These are phyloP conservation scores for Thuidium tamariscinum DNA, from an alignment of 225 moss, liverwort and hornwort species.

Conservation along the genomic window DNA sequence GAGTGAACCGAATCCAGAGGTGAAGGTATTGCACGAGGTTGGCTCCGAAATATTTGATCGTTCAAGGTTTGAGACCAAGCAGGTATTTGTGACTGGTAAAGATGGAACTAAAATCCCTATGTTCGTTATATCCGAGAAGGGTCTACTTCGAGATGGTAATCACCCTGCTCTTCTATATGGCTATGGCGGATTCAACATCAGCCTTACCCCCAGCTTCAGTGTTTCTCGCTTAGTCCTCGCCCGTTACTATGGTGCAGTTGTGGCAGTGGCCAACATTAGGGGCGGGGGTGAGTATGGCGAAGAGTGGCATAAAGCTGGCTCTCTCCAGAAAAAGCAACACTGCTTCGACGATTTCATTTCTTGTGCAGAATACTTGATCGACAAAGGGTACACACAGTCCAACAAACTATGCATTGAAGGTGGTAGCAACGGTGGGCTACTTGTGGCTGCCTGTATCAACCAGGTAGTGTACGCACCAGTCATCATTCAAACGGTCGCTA, in stretches of 20 bases:
- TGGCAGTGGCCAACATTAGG: conserved; percentile 78
- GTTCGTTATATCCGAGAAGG: conserved; percentile 67
- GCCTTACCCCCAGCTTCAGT: conserved; percentile 79
- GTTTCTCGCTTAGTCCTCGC: conserved; percentile 63
- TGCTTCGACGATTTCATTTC: conserved; percentile 90
- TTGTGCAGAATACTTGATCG: conserved; percentile 55
- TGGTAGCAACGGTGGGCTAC: conserved; percentile 83
- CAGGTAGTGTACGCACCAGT: conserved; percentile 30
- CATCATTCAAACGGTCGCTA: background rate
- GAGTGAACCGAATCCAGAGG: conserved; percentile 22
- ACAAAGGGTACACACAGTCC: conserved; percentile 64
- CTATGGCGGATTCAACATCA: conserved; percentile 84
- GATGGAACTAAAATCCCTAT: conserved; percentile 73
- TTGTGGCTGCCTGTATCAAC: conserved; percentile 86
- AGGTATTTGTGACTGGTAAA: conserved; percentile 70
- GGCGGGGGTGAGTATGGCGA: conserved; percentile 97
- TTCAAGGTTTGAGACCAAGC: conserved; percentile 62
- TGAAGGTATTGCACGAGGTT: conserved; percentile 59
- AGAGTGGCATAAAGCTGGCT: conserved; percentile 86
- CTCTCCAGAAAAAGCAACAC: conserved; percentile 70
- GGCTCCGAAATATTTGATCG: conserved; percentile 48
- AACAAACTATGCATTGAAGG: conserved; percentile 88
- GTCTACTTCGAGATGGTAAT: conserved; percentile 36
- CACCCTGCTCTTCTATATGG: conserved; percentile 72
- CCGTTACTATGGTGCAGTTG: conserved; percentile 61